A percentile compares a stretch with the other conserved stretches of the same genome.
phyloP scores from a whole-genome alignment of 2,329 filamentous ascomycete species.

The Pseudophaeomoniella oleicola region DNA sequence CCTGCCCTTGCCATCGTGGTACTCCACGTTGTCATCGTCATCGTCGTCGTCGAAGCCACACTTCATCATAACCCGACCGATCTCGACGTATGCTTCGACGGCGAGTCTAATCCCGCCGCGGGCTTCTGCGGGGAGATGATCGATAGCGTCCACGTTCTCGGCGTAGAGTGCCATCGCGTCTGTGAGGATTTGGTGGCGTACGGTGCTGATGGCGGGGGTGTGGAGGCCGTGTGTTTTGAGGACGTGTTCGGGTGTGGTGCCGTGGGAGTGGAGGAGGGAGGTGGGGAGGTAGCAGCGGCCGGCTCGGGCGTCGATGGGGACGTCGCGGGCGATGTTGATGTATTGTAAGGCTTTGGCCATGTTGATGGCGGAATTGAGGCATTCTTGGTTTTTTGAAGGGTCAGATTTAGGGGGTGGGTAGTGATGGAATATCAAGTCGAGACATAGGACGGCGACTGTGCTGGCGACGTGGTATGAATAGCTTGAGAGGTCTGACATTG shows the following conservation, averaged over 20 bases:
- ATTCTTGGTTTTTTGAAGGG: slow-evolving; percentile 16
- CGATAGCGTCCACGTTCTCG: slow-evolving; percentile 40
- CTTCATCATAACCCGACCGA: slow-evolving; percentile 37
- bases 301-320: slow-evolving; percentile 51
- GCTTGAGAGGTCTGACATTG: slow-evolving; percentile 42
- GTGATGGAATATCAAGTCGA: slow-evolving; percentile 52
- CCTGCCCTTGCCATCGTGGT: slow-evolving; percentile 8
- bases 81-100: slow-evolving; percentile 65
- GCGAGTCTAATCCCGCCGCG: slow-evolving; percentile 52
- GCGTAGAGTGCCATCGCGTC: slow-evolving; percentile 48
- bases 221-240: slow-evolving; percentile 21
- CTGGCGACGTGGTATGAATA: slow-evolving; percentile 58
- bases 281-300: slow-evolving; percentile 54
- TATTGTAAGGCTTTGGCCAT: slow-evolving; percentile 68
- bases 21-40: neutral
- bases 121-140: slow-evolving; percentile 44
- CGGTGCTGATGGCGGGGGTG: too few relatives aligned
- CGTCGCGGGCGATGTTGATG: slow-evolving; percentile 62
- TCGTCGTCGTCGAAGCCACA: slow-evolving; percentile 4
- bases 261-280: slow-evolving; percentile 46
- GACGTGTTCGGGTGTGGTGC: slow-evolving; percentile 37
- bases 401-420: slow-evolving; percentile 20
- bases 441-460: slow-evolving; percentile 54
- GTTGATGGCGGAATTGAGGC: slow-evolving; percentile 42
- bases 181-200: slow-evolving; percentile 42